Evolutionary conservation across 768 basidiomycete genomes (phyloP).

Genomic region (Tulasnella sp.): DNA sequence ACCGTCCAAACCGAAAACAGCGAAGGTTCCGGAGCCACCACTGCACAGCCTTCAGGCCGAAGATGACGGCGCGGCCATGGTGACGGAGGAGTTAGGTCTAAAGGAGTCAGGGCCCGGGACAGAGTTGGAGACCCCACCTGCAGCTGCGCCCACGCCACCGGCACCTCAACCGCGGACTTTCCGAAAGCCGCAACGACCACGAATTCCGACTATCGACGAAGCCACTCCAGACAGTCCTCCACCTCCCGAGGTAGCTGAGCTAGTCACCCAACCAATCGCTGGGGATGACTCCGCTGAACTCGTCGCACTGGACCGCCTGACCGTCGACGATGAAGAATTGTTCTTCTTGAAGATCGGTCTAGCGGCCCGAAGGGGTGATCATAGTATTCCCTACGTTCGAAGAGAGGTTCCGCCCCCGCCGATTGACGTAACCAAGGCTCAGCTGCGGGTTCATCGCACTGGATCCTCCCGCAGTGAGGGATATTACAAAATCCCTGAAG

Average conservation of each 20-base stretch:
- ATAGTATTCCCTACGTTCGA: slow-evolving; percentile 17
- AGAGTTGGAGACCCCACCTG: background rate
- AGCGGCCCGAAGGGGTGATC: slow-evolving; percentile 24
- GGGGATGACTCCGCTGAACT: background rate
- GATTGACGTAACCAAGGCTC: slow-evolving; percentile 23
- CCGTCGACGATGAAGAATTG: slow-evolving; percentile 81
- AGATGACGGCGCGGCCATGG: background rate
- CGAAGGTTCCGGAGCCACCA: background rate
- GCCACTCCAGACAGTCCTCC: background rate
- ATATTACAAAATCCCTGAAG: slow-evolving; percentile 87
- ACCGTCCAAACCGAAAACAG: background rate
- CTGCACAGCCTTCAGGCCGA: background rate
- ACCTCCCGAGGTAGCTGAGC: background rate
- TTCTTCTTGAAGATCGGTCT: slow-evolving; percentile 63
- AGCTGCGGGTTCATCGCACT: slow-evolving; percentile 57
- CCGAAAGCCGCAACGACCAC: background rate
- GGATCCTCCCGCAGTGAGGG: slow-evolving; percentile 91
- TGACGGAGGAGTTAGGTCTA: background rate
- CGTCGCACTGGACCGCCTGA: background rate
- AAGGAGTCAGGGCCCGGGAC: background rate
- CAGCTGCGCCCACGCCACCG: background rate
- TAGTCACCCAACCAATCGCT: background rate
- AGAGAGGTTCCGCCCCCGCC: slow-evolving; percentile 19
- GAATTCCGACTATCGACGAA: background rate
- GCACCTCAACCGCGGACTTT: background rate